Evolutionary conservation across 768 basidiomycete species (phyloP).

Genomic region (Mycena polygramma): DNA sequence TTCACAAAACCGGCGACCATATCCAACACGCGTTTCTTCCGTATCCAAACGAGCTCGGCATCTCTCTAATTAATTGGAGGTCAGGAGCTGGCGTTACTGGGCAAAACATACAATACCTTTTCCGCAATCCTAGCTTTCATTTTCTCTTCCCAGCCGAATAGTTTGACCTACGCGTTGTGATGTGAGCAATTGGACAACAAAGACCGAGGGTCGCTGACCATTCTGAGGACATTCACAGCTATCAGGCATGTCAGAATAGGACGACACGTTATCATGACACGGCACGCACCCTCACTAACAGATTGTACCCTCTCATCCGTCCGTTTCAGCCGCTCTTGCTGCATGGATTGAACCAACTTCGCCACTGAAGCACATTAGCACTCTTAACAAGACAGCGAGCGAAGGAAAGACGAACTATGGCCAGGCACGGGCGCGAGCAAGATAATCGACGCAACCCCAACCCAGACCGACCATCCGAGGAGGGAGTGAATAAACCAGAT

Average conservation of each 20-base stretch:
- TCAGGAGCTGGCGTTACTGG: conserved; percentile 39
- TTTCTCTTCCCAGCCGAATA: conserved; percentile 76
- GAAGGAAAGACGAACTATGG: conserved; percentile 47
- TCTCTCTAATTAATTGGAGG: conserved; percentile 45
- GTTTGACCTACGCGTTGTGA: conserved; percentile 28
- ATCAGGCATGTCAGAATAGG: not conserved
- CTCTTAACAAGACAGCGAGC: no score
- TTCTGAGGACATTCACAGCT: conserved; percentile 71
- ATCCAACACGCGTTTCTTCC: conserved; percentile 54
- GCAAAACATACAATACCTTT: conserved; percentile 44
- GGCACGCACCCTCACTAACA: conserved; percentile 67
- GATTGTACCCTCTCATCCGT: conserved; percentile 72
- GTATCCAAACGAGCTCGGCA: conserved; percentile 57
- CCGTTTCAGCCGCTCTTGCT: conserved; percentile 65
- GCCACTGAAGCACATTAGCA: conserved; percentile 19
- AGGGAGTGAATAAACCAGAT: conserved; percentile 62
- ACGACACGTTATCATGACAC: conserved; percentile 33
- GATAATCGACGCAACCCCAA: conserved; percentile 32
- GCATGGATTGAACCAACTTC: conserved; percentile 45
- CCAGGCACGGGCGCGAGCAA: conserved; percentile 69
- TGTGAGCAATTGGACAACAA: conserved; percentile 37
- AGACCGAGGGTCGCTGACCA: conserved; percentile 62
- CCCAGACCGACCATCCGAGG: conserved; percentile 19
- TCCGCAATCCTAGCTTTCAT: conserved; percentile 65
- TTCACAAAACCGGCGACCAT: conserved; percentile 53